These are phyloP conservation scores for Schrenkiella parvula DNA, from an alignment of 345 rosid genomes.

Conservation along the genomic window DNA sequence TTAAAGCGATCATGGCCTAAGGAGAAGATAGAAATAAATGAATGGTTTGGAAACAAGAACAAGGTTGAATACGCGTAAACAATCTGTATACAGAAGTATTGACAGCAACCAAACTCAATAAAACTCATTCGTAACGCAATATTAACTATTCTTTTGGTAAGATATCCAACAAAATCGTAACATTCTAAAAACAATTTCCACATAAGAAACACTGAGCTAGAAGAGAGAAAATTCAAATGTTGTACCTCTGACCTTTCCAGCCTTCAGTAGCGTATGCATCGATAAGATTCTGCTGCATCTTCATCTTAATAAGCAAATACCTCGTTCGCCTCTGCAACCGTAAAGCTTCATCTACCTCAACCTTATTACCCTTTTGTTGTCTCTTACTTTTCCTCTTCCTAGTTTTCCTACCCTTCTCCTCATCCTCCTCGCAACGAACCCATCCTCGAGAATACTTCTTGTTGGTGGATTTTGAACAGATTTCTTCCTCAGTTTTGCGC, in stretches of 20 bases:
- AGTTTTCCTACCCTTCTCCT: conserved; percentile 38
- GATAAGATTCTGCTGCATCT: conserved; percentile 94
- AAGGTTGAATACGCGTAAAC: background rate
- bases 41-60: background rate
- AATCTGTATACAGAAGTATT: background rate
- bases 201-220: background rate
- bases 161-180: background rate
- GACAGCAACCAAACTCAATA: background rate
- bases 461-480: background rate
- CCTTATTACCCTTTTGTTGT: conserved; percentile 44
- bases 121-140: background rate
- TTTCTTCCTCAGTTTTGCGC: conserved; percentile 16
- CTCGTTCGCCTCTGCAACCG: conserved; percentile 86
- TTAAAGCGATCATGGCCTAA: background rate
- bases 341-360: conserved; percentile 63
- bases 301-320: conserved; percentile 85
- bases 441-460: conserved; percentile 12
- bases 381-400: conserved; percentile 52
- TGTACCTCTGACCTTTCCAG: conserved; percentile 99
- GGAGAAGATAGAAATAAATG: background rate
- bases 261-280: conserved; percentile 98
- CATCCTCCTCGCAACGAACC: conserved; percentile 25
- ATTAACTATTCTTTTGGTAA: conserved; percentile 2
- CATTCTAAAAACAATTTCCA: background rate
- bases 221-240: conserved; percentile 17